Base-by-base conservation (phyloP, 2,329 filamentous ascomycete genomes). In the Exophiala dermatitidis region DNA sequence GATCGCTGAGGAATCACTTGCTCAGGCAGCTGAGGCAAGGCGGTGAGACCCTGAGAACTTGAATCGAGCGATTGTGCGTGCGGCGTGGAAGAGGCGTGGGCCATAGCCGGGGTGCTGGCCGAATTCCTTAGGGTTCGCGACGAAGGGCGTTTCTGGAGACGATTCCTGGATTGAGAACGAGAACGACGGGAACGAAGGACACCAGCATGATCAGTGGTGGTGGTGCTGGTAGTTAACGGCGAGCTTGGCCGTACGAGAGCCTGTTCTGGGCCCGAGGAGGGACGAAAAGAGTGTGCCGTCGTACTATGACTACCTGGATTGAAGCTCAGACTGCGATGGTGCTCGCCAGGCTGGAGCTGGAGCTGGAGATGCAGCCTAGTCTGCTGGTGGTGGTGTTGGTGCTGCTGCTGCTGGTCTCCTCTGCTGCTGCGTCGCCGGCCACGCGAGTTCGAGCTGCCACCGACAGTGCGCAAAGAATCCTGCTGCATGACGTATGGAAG, bases 151-250 rank as follows among this genome's bases (percentile, higher is more conserved):
- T 52, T 54, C 12, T 43, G 51, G 33, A 54, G 44, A 43, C 54
- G 54, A 46, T 48, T 54, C 42, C 54, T 50, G 6, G 54, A 54
- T 28, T 50, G 50, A n/a, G 50, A 38, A 32, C 12, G 54, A 36
- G n/a, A 37, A 3, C 28, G 42, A 44, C 34, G 33, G 19, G 29
- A 43, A 42, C 45, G 33, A 40, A 50, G 19, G 19, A 19, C 19
- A 19, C 19, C 30, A 42, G 42, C 30, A 30, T 47, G 34, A 44
- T 37, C 43, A n/a, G 47, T 47, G n/a, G 38, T 42, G 6, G 47
- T 19, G 32, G 47, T 41, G 19, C 2, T 19, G 19, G 19, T 19
- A 19, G 19, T 19, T 19, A 19, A 19, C 19, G 1, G 19, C 19
- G 19, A 19, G 19, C 19, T 19, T 19, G 19, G 19, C 19, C 19